These are phyloP conservation scores for Cyanophora paradoxa DNA, from an alignment of 78 protist species.

Conservation along the genomic window DNA sequence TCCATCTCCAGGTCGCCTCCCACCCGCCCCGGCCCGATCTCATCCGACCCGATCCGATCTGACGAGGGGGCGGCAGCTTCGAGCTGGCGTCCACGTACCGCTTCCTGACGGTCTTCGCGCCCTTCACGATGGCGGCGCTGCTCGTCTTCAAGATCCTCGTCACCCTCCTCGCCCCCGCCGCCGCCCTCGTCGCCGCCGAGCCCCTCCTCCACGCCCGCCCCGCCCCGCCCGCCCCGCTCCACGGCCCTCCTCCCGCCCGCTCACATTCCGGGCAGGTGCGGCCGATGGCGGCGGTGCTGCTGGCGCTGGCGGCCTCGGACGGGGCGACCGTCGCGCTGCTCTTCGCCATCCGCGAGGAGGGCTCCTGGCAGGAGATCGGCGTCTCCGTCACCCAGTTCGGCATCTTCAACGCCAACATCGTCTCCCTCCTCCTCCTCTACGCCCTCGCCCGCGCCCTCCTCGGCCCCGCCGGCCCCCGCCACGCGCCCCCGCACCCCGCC, in stretches of 20 bases:
- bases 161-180: no score
- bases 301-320: constrained; percentile 57
- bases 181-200: no score
- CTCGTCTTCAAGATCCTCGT: constrained; percentile 52
- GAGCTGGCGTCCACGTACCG: constrained; percentile 56
- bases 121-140: constrained; percentile 63
- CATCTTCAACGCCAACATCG: constrained; percentile 50
- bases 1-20: no score
- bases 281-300: constrained; percentile 35
- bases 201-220: no score
- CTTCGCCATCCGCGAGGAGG: constrained; percentile 58
- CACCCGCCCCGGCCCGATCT: no score
- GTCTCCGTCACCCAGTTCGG: constrained; percentile 58
- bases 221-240: background rate
- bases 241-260: no score
- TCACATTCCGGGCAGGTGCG: no score
- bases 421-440: constrained; percentile 49
- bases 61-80: no score
- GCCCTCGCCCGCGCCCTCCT: no score
- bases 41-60: no score
- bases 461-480: no score
- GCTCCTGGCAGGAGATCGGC: constrained; percentile 67
- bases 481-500: no score
- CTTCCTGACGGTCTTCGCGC: constrained; percentile 41
- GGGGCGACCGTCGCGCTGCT: constrained; percentile 71